Conservation (phyloP, 164 flowering plant genomes). For the Annona cherimola region DNA sequence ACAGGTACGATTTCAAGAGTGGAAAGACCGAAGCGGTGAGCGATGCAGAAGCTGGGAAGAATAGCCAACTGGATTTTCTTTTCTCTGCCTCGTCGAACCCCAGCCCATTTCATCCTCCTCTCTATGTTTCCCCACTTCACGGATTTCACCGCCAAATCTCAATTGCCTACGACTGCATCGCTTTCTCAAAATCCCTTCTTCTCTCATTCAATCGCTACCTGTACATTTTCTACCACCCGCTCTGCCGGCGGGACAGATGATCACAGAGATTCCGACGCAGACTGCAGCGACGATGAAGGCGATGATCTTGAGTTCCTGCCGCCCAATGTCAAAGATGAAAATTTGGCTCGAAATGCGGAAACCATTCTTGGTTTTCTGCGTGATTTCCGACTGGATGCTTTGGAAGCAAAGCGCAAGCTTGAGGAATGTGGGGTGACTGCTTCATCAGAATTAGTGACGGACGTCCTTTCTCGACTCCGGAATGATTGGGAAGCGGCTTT, state of each 20-base stretch:
- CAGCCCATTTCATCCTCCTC: background rate
- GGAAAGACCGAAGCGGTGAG: background rate
- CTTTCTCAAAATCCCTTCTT: background rate
- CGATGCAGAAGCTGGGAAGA: conserved; percentile 1
- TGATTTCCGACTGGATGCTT: conserved; percentile 16
- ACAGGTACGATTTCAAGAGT: no score
- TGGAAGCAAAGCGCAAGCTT: conserved; percentile 38
- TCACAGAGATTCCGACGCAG: conserved; percentile 3
- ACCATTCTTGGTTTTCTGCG: conserved; percentile 27
- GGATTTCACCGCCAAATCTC: background rate
- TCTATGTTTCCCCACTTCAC: background rate
- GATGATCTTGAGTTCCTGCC: conserved; percentile 6
- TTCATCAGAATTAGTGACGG: conserved; percentile 48
- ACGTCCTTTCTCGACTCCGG: conserved; percentile 56
- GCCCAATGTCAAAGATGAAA: conserved; percentile 21
- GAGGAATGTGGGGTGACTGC: conserved; percentile 37
- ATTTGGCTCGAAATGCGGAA: conserved; percentile 19
- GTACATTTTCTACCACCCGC: background rate
- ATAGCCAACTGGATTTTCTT: background rate
- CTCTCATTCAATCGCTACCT: conserved; percentile 6
- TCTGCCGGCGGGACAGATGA: background rate
- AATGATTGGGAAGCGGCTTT: conserved; percentile 76
- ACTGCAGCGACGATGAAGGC: conserved; percentile 16
- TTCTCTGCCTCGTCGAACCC: conserved; percentile 1
- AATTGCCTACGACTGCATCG: background rate